Base-by-base conservation (phyloP, 1,284 basidiomycete genomes). In the Chiua sp. region DNA sequence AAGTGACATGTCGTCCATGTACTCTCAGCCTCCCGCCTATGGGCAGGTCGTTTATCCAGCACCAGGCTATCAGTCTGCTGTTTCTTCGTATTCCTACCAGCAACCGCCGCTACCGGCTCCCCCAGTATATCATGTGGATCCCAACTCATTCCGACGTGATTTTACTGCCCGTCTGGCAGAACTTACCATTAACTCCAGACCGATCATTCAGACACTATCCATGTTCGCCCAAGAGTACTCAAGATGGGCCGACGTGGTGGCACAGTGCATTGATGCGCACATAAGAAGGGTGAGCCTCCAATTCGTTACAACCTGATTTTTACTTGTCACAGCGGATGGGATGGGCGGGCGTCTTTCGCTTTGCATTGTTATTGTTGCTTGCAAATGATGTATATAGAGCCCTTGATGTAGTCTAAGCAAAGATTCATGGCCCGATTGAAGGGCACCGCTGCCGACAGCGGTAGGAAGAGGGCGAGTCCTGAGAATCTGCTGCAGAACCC, bases 161-260 rank as follows among this genome's bases (percentile, higher is more conserved):
- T 95, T 91, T 77, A 77, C 85, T 64, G 77, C 81, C 53, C 90
- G 94, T 61, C 87, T 98, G 60, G 82, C 87, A 69, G 87, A 92
- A 67, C 88, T 99, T 63, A 96, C 90, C 47, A 90, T 97, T 82
- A 99, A 99, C 78, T 98, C 96, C 66, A 91, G 96, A 72, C 93
- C 95, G 18, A 90, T 98, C 66, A 99, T 99, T 69, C 96, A 97
- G 78, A 87, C 87, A 63, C 80, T 99, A n/a, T 98, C 97, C 33
- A 87, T 97, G 82, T 87, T 95, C 69, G 96, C 98, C 39, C 92
- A 95, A 80, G 92, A 97, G 62, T 90, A 92, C 73, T 81, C 87
- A 57, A 87, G 91, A 63, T 83, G 90, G 78, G 88, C 93, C 65
- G 86, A 90, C 60, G 86, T 94, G 55, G 91, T 98, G 26, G 91